phyloP scores from a whole-genome alignment of 1,284 basidiomycete species.

The Paramarasmius palmivorus region DNA sequence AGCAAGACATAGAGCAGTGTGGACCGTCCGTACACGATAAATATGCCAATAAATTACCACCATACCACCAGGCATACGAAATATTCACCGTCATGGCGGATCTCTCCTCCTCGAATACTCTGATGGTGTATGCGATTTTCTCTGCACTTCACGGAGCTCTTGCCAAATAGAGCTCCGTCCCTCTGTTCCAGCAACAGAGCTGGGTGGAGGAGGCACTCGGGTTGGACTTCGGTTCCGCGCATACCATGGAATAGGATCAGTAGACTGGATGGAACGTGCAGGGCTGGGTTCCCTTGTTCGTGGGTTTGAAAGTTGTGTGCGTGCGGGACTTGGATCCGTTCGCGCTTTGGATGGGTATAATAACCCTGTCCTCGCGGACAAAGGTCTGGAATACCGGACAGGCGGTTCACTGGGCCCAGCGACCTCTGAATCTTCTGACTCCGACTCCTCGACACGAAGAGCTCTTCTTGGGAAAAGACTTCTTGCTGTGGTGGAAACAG shows the following conservation, averaged over 20 bases:
- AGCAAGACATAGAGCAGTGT: not conserved
- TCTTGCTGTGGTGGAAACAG: slow-evolving; percentile 24
- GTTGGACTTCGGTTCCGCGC: slow-evolving; percentile 30
- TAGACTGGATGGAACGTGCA: slow-evolving; percentile 34
- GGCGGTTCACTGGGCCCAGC: slow-evolving; percentile 19
- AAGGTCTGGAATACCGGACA: not conserved
- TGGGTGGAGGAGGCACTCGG: slow-evolving; percentile 25
- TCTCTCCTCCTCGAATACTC: slow-evolving; percentile 36
- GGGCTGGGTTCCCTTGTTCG: slow-evolving; percentile 38
- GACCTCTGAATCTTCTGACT: slow-evolving; percentile 25
- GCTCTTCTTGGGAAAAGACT: slow-evolving; percentile 31
- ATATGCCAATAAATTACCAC: slow-evolving; percentile 31
- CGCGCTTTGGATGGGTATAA: slow-evolving; percentile 14
- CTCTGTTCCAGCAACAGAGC: slow-evolving; percentile 30
- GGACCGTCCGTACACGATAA: slow-evolving; percentile 8
- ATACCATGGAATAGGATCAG: slow-evolving; percentile 15
- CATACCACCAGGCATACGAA: slow-evolving; percentile 21
- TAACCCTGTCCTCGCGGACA: slow-evolving; percentile 2
- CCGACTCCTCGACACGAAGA: slow-evolving; percentile 28
- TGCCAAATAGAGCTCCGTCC: slow-evolving; percentile 55
- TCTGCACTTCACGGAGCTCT: slow-evolving; percentile 55
- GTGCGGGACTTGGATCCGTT: slow-evolving; percentile 14
- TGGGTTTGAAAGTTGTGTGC: slow-evolving; percentile 24
- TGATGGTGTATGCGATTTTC: slow-evolving; percentile 45
- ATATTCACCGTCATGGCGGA: slow-evolving; percentile 31